Base-by-base conservation (phyloP, 2,329 filamentous ascomycete species). In the Emericellopsis cladophorae region DNA sequence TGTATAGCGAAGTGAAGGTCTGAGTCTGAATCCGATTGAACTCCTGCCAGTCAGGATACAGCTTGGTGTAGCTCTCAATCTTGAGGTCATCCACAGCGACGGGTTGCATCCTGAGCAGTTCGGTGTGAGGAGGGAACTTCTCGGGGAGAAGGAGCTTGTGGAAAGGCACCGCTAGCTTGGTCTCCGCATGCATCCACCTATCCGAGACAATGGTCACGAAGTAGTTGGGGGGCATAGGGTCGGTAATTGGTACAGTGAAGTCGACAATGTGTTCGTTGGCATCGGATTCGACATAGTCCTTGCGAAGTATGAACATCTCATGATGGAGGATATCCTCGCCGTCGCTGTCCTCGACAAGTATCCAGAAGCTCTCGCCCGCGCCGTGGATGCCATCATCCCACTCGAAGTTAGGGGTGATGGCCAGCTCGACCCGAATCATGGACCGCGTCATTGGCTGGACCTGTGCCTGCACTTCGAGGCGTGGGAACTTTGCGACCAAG, bases 21-120 rank as follows among this genome's bases (percentile, higher is more conserved):
- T 98, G 92, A 0, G 92, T 95, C 61, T 98, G 93, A 11, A 98
- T 84, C 58, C 92, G 92, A 67, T 98, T 98, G 70, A 98, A 98
- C 46, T 84, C 79, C 42, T 79, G 74, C 79, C 87, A 93, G 24
- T 82, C 70, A 4, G 85, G 79, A 55, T 95, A 98, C 16, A 98
- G 65, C 21, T 75, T 72, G 44, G 83, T 74, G 53, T 84, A 95
- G 46, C 94, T 88, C 46, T 84, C 79, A 16, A 76, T 75, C 70
- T 96, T 96, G 42, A 98, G 65, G 1, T 90, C 89, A 36, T 87
- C 79, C 23, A 95, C 81, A 1, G 90, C 89, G 21, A 96, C 71
- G 18, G 89, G 85, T 55, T 98, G 92, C 51, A 98, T 72, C 54
- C 96, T 89, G 18, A 96, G 73, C 36, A 96, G 71, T 46, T 86